These are phyloP conservation scores for Suillus ampliporus DNA, from an alignment of 768 basidiomycete species.

Conservation along the genomic window DNA sequence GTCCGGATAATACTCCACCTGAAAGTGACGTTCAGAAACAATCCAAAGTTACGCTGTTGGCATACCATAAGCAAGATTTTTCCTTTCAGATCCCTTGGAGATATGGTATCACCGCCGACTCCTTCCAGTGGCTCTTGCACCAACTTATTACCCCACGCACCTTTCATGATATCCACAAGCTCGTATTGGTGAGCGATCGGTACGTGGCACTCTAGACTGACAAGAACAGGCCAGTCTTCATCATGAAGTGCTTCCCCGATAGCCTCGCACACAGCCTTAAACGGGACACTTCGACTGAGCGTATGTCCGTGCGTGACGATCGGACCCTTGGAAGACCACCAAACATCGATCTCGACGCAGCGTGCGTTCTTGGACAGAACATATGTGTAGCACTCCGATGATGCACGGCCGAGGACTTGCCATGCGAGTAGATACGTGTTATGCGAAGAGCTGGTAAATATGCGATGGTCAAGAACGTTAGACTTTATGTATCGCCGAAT, in stretches of 20 bases:
- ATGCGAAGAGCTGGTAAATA: constrained; percentile 56
- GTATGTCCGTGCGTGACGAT: constrained; percentile 69
- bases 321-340: constrained; percentile 58
- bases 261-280: constrained; percentile 56
- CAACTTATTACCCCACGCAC: constrained; percentile 57
- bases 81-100: constrained; percentile 55
- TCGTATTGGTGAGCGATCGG: constrained; percentile 53
- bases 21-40: background rate
- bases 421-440: constrained; percentile 68
- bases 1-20: constrained; percentile 62
- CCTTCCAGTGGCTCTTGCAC: constrained; percentile 45
- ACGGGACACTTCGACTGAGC: constrained; percentile 55
- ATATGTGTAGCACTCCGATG: constrained; percentile 58
- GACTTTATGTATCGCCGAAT: background rate
- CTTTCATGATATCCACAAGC: constrained; percentile 57
- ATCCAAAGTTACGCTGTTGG: background rate
- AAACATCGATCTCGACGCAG: constrained; percentile 74
- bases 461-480: background rate
- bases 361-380: constrained; percentile 57
- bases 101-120: constrained; percentile 41
- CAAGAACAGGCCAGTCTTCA: constrained; percentile 59
- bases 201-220: constrained; percentile 70
- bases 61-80: constrained; percentile 63
- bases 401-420: constrained; percentile 60
- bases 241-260: constrained; percentile 45